Evolutionary conservation across 352 stramenopile genomes (phyloP), one percentile per base, ranked within the genome.

Genomic region (Globisporangium takayamanum): DNA sequence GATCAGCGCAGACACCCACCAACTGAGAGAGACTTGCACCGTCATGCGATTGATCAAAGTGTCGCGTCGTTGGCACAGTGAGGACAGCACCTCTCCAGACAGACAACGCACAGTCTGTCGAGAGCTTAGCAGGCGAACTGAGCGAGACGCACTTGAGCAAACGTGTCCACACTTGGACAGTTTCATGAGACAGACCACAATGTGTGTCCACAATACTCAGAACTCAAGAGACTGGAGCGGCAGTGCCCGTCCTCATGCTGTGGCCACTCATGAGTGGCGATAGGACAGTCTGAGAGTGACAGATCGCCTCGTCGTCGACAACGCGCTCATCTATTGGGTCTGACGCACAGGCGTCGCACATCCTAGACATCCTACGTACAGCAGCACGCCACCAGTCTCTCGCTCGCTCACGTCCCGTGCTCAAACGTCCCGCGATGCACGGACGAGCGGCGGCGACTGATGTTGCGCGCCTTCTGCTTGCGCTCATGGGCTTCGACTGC

Each of bases 401-500:
- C 33, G 28, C 18, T 44, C 20, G 20, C 5, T 46, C 41, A n/a
- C 41, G 41, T 46, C 41, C 5, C 33, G 18, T 7, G 14, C 41
- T 46, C 18, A n/a, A 30, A n/a, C 22, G 49, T 49, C 12, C 26
- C 20, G 25, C 61, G 61, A 25, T 51, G 56, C 22, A 67, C 45
- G 10, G 75, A 85, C 51, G 68, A 82, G 47, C 75, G 73, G 0
- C 73, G 71, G 33, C 66, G 70, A 7, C 72, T 73, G 57, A 91
- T 91, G 56, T 76, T 85, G 50, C 75, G 71, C 49, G 81, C 81
- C 55, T 84, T 84, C 51, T 91, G 69, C 50, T 88, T 88, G 54
- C 81, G 75, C 60, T 91, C 75, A 39, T 91, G 78, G 37, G 84
- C 74, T 59, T 91, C 81, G 53, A 91, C 78, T 42, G 73, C 74